A percentile compares a stretch with the other conserved stretches of the same genome.
phyloP scores from a whole-genome alignment of 192 early-diverging fungal genomes.

The Umbelopsis ramanniana region DNA sequence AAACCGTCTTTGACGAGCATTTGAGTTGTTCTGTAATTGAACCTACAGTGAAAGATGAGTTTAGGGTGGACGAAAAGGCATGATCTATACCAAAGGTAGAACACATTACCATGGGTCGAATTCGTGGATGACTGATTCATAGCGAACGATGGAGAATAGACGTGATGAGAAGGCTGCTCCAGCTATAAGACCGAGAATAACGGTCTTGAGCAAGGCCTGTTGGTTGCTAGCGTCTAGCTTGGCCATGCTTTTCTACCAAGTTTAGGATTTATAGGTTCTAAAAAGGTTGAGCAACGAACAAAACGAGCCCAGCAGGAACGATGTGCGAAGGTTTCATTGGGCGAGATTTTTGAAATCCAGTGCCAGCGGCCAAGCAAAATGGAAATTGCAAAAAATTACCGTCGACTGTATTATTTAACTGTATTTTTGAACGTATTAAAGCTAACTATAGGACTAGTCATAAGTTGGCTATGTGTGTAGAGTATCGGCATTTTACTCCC shows the following conservation, averaged over 20 bases:
- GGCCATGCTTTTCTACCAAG: constrained; percentile 31
- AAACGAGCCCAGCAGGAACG: neutral
- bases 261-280: neutral
- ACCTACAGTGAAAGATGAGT: constrained; percentile 51
- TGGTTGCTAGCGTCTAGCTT: constrained; percentile 44
- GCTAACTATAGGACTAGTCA: neutral
- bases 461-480: neutral
- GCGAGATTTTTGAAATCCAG: constrained; percentile 20
- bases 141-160: constrained; percentile 97
- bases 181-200: constrained; percentile 89
- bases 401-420: neutral
- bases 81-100: neutral
- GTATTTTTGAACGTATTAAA: neutral
- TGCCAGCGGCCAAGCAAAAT: neutral
- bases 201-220: constrained; percentile 73
- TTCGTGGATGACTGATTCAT: constrained; percentile 99
- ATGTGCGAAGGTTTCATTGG: constrained; percentile 20
- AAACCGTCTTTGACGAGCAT: constrained; percentile 91
- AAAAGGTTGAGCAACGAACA: neutral
- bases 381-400: neutral
- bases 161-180: constrained; percentile 87
- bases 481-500: neutral
- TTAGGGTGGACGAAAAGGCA: neutral
- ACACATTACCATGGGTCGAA: constrained; percentile 89
- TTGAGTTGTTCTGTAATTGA: constrained; percentile 97